These are phyloP conservation scores for Penicillium subrubescens DNA, from an alignment of 495 filamentous ascomycete genomes.

Conservation along the genomic window DNA sequence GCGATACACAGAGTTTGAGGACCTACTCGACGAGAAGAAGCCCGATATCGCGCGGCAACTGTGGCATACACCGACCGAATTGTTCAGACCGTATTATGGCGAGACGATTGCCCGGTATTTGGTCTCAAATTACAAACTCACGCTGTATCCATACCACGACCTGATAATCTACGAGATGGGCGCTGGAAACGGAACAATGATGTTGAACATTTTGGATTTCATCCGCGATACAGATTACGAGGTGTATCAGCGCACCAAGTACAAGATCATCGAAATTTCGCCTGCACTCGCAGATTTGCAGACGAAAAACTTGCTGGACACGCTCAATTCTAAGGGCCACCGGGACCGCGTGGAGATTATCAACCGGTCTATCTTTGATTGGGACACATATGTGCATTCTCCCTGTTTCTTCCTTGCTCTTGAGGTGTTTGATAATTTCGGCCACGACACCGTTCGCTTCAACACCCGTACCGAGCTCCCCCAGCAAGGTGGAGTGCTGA, in stretches of 20 bases:
- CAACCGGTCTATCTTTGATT: slow-evolving; percentile 93
- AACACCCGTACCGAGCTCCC: slow-evolving; percentile 71
- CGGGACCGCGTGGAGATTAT: slow-evolving; percentile 86
- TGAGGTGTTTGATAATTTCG: slow-evolving; percentile 98
- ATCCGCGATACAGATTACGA: slow-evolving; percentile 86
- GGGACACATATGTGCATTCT: slow-evolving; percentile 78
- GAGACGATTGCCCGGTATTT: slow-evolving; percentile 95
- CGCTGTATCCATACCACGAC: slow-evolving; percentile 92
- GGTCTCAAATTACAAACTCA: slow-evolving; percentile 91
- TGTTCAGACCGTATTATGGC: slow-evolving; percentile 95
- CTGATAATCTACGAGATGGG: slow-evolving; percentile 99
- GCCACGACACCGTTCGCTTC: slow-evolving; percentile 92
- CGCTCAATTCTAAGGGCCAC: slow-evolving; percentile 71
- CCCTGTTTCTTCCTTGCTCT: slow-evolving; percentile 99
- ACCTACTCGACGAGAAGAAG: slow-evolving; percentile 70
- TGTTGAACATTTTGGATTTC: slow-evolving; percentile 97
- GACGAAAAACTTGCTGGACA: slow-evolving; percentile 63
- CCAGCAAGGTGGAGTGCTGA: slow-evolving; percentile 82
- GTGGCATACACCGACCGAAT: slow-evolving; percentile 98
- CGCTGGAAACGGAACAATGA: slow-evolving; percentile 94
- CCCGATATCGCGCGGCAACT: slow-evolving; percentile 82
- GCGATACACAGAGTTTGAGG: slow-evolving; percentile 87
- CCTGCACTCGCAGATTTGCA: slow-evolving; percentile 77
- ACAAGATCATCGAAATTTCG: slow-evolving; percentile 94
- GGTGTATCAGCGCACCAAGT: slow-evolving; percentile 93